Conservation (phyloP, 257 asterid genomes). For the Echium plantagineum region DNA sequence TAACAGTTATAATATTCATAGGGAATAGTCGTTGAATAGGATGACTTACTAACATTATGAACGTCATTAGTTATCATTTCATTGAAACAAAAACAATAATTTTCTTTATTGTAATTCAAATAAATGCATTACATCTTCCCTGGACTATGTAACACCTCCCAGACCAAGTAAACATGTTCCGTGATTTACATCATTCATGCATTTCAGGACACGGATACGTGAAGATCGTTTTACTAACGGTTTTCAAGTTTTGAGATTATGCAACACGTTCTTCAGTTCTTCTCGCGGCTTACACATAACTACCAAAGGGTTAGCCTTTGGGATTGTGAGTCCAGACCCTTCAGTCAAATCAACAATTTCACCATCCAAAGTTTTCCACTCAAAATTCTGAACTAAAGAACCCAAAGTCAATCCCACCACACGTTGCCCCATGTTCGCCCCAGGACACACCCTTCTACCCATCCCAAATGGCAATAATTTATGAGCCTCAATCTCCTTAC, state of each 20-base stretch:
- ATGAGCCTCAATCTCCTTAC: not conserved
- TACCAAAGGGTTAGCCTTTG: conserved; percentile 5
- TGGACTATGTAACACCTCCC: too few relatives aligned
- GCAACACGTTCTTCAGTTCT: not conserved
- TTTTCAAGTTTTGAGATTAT: too few relatives aligned
- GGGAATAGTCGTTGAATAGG: too few relatives aligned
- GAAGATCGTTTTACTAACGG: too few relatives aligned
- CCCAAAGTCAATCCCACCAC: conserved; percentile 3
- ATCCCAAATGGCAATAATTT: conserved; percentile 1
- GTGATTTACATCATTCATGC: too few relatives aligned
- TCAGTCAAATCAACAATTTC: conserved; percentile 4
- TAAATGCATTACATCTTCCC: not conserved
- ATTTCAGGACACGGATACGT: too few relatives aligned
- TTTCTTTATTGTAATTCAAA: too few relatives aligned
- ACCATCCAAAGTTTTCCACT: conserved; percentile 7
- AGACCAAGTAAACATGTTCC: too few relatives aligned
- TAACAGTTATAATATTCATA: too few relatives aligned
- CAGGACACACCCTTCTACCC: conserved; percentile 6
- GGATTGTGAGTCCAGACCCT: conserved; percentile 2
- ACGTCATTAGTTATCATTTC: too few relatives aligned
- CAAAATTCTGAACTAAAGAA: conserved; percentile 7
- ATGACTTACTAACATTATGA: too few relatives aligned
- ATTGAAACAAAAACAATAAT: too few relatives aligned
- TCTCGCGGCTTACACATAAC: not conserved
- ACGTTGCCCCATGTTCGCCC: not conserved